phyloP scores from a whole-genome alignment of 192 early-diverging fungal species.

The Geranomyces variabilis region DNA sequence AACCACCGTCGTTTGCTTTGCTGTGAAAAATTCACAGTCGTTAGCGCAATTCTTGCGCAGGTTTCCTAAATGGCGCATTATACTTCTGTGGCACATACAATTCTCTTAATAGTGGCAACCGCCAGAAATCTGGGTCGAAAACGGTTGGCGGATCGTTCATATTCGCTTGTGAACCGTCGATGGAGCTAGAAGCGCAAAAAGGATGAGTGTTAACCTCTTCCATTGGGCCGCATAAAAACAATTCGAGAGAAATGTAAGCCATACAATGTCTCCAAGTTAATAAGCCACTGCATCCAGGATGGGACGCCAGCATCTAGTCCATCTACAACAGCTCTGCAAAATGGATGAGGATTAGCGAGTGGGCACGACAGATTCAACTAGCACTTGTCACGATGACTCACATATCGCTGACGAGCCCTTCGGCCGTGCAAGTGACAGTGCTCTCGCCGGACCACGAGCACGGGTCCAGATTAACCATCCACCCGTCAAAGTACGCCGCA shows the following conservation, averaged over 20 bases:
- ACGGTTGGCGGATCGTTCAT: neutral
- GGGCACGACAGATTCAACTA: neutral
- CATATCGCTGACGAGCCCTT: neutral
- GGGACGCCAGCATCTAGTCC: slow-evolving; percentile 2
- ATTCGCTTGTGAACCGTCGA: neutral
- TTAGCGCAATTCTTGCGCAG: neutral
- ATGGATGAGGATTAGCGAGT: neutral
- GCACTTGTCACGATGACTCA: neutral
- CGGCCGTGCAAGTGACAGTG: neutral
- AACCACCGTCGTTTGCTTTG: neutral
- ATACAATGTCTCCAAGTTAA: slow-evolving; percentile 7
- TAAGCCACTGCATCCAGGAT: neutral
- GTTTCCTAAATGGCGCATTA: neutral
- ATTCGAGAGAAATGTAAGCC: neutral
- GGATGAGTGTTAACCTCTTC: neutral
- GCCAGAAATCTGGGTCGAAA: neutral
- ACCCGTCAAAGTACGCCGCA: neutral
- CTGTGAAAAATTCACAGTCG: neutral
- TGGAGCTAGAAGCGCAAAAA: neutral
- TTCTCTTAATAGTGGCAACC: neutral
- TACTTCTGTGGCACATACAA: neutral
- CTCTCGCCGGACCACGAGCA: neutral
- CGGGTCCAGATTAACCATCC: slow-evolving; percentile 1
- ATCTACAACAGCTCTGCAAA: neutral
- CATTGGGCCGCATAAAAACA: neutral